Conservation (phyloP, 1,284 basidiomycete genomes). For the Waitea zeae region DNA sequence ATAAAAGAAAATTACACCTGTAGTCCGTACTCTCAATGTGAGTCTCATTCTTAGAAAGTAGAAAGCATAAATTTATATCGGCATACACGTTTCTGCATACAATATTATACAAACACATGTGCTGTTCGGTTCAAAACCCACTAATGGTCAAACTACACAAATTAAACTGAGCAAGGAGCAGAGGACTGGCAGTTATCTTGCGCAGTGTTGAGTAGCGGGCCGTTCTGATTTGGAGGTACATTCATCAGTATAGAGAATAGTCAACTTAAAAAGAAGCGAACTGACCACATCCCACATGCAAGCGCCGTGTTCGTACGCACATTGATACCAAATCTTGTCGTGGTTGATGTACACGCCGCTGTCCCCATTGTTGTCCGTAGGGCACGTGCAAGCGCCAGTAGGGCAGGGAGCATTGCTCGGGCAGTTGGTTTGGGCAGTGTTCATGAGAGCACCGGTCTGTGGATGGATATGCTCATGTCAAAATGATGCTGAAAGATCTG, state of each 20-base stretch:
- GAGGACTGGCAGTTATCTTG: background rate
- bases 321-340: constrained; percentile 11
- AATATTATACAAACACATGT: too few species aligned
- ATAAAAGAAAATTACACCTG: too few species aligned
- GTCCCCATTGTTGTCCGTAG: constrained; percentile 8
- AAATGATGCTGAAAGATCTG: background rate
- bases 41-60: too few species aligned
- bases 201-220: background rate
- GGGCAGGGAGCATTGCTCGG: constrained; percentile 9
- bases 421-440: constrained; percentile 11
- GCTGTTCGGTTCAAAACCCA: too few species aligned
- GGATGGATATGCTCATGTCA: background rate
- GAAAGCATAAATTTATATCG: too few species aligned
- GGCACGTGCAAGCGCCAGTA: constrained; percentile 9
- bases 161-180: too few species aligned
- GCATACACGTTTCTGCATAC: too few species aligned
- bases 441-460: constrained; percentile 10
- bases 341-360: constrained; percentile 12
- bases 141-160: too few species aligned
- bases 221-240: background rate
- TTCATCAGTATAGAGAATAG: background rate
- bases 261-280: background rate
- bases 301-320: constrained; percentile 10
- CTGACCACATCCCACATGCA: constrained; percentile 12
- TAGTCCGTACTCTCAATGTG: too few species aligned